Base-by-base conservation (phyloP, 768 basidiomycete genomes). In the Clavaria fumosa region DNA sequence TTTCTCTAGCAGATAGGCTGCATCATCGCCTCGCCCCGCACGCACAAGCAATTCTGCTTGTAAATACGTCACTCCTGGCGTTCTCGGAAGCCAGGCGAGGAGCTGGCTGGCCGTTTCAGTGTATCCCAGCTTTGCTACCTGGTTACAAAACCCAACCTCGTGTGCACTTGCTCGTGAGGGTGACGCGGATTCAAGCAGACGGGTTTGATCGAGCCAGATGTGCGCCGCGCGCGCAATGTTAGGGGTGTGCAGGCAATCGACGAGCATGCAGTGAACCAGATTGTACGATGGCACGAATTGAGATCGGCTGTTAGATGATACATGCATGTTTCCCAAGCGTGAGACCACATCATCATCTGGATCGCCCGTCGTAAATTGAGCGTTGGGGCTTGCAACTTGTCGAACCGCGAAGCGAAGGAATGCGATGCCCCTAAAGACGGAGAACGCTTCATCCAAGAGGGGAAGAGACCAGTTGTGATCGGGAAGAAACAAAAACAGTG, bases 81-180 rank as follows among this genome's bases (percentile, higher is more conserved):
- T 79, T 33, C 77, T 62, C 7, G 89, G 88, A 19, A 90, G 67
- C 73, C 81, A 81, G 17, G 72, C 72, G 32, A 85, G 57, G 39
- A 83, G 60, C 43, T 80, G 77, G 35, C 67, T 57, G 1, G 81
- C 66, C 23, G 70, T 61, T 41, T 70, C 64, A 40, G 65, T 61
- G 48, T 79, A 77, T 11, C 76, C 78, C 37, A 81, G 58, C 2
- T 59, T 52, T 24, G 81, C 65, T 31, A 93, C 64, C 20, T 63
- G 59, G 44, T 86, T 75, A 48, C 79, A 83, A 48, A 89, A 76
- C 31, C 68, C 47, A 21, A 79, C 70, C 53, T 93, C 90, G 33
- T 62, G 66, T 45, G 68, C 60, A 5, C 77, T 75, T 7, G 75
- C 74, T 44, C 70, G 65, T 0, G 81, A 69, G 10, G 81, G 77